Conservation (phyloP, 192 early-diverging fungal species). For the Coemansia sp. region DNA sequence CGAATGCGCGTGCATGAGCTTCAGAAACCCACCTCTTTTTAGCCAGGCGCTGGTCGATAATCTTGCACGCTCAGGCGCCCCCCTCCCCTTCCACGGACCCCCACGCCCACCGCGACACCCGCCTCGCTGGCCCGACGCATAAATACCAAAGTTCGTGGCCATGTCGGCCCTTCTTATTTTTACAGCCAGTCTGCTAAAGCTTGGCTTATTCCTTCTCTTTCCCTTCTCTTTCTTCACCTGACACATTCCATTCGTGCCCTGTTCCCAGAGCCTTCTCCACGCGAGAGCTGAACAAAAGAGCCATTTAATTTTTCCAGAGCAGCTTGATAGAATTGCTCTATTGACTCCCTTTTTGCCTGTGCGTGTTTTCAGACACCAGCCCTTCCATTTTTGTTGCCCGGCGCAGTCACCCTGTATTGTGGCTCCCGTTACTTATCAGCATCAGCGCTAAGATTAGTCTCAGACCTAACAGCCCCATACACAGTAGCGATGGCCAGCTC, state of each 20-base stretch:
- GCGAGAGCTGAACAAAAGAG: too few species aligned
- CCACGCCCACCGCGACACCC: slow-evolving; percentile 11
- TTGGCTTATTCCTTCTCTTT: slow-evolving; percentile 4
- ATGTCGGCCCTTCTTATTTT: slow-evolving; percentile 3
- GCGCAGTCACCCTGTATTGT: not conserved
- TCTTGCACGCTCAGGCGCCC: slow-evolving; percentile 52
- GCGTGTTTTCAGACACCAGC: slow-evolving; percentile 5
- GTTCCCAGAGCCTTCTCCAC: too few species aligned
- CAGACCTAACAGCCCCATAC: slow-evolving; percentile 4
- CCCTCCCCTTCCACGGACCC: slow-evolving; percentile 16
- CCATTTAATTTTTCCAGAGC: not conserved
- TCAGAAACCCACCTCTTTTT: slow-evolving; percentile 15
- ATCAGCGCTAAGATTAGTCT: slow-evolving; percentile 1
- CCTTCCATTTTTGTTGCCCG: not conserved
- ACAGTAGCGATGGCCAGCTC: slow-evolving; percentile 32
- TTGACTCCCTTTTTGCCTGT: slow-evolving; percentile 10
- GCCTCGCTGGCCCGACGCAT: slow-evolving; percentile 27
- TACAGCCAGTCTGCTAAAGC: slow-evolving; percentile 4
- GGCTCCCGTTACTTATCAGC: slow-evolving; percentile 1
- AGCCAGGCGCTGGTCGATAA: slow-evolving; percentile 30
- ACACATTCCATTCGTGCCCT: too few species aligned
- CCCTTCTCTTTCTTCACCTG: slow-evolving; percentile 1
- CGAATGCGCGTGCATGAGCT: slow-evolving; percentile 28
- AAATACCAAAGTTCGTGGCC: slow-evolving; percentile 51
- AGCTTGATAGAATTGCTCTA: not conserved